Evolutionary conservation across 495 filamentous ascomycete genomes (phyloP).

Genomic region (Penicillium atrosanguineum): DNA sequence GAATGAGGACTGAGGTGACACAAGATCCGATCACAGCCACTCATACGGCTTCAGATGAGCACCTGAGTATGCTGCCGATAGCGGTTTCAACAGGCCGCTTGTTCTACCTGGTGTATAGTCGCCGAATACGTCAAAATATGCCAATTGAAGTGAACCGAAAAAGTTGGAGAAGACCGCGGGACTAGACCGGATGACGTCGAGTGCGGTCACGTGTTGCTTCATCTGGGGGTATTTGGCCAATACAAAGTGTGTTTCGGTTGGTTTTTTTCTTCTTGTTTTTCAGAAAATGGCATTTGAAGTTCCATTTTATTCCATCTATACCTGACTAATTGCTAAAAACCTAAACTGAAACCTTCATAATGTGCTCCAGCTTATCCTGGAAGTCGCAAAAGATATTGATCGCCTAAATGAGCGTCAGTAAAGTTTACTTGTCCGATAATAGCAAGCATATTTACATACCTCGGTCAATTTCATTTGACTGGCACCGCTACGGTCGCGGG

Average conservation of each 20-base stretch:
- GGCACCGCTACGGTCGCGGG: constrained; percentile 43
- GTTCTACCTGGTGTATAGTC: not conserved
- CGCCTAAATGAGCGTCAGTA: constrained; percentile 29
- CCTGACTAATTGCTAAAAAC: not conserved
- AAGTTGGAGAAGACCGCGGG: constrained; percentile 14
- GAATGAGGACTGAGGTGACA: constrained; percentile 14
- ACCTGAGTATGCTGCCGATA: not conserved
- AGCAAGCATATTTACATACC: constrained; percentile 30
- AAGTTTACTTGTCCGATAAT: not conserved
- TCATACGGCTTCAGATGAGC: not conserved
- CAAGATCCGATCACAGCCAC: not conserved
- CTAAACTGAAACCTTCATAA: constrained; percentile 24
- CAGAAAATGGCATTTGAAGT: no score
- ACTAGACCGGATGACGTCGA: constrained; percentile 24
- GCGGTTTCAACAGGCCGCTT: not conserved
- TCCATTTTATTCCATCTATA: not conserved
- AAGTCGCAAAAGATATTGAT: constrained; percentile 61
- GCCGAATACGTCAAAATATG: not conserved
- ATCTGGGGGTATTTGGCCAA: not conserved
- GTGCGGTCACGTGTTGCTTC: constrained; percentile 20
- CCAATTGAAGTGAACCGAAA: constrained; percentile 10
- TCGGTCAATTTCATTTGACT: constrained; percentile 53
- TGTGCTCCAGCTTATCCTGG: constrained; percentile 51
- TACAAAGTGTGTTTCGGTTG: no score
- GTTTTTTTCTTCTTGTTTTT: no score